phyloP scores from a whole-genome alignment of 2,329 filamentous ascomycete species.

The Allantophomopsis cytisporea region DNA sequence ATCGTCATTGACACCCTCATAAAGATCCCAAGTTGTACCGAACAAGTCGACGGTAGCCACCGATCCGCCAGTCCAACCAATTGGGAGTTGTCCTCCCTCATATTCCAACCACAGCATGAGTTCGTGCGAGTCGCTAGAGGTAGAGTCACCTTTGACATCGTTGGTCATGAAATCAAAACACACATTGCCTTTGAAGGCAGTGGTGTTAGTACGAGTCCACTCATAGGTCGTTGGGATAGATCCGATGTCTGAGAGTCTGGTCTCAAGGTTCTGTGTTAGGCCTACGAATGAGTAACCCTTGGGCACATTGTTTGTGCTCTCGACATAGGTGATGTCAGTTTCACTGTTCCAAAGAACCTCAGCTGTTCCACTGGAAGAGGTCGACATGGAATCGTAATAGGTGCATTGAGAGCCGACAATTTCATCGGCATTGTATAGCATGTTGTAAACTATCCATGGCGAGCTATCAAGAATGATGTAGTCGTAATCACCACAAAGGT shows the following conservation, averaged over 20 bases:
- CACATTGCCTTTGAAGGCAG: constrained; percentile 28
- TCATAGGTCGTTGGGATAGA: constrained; percentile 22
- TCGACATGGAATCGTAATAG: no score
- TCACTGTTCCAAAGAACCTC: no score
- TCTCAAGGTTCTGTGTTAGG: no score
- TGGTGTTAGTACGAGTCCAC: constrained; percentile 24
- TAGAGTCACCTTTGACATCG: constrained; percentile 26
- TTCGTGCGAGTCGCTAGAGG: constrained; percentile 23
- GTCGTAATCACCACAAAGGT: constrained; percentile 11
- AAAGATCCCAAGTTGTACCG: constrained; percentile 25
- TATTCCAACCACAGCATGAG: constrained; percentile 31
- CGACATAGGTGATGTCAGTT: no score
- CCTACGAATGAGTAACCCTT: no score
- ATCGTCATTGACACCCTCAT: constrained; percentile 25
- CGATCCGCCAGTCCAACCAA: constrained; percentile 22
- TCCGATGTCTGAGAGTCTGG: no score
- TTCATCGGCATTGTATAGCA: no score
- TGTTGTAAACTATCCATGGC: constrained; percentile 25
- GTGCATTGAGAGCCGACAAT: no score
- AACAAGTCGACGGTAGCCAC: constrained; percentile 22
- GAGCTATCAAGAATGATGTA: constrained; percentile 21
- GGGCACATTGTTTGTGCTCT: no score
- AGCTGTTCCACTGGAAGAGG: no score
- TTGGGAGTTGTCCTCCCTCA: constrained; percentile 28
- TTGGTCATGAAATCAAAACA: constrained; percentile 30